These are phyloP conservation scores for Botrytis byssoidea DNA, from an alignment of 2,329 filamentous ascomycete species.

Conservation along the genomic window DNA sequence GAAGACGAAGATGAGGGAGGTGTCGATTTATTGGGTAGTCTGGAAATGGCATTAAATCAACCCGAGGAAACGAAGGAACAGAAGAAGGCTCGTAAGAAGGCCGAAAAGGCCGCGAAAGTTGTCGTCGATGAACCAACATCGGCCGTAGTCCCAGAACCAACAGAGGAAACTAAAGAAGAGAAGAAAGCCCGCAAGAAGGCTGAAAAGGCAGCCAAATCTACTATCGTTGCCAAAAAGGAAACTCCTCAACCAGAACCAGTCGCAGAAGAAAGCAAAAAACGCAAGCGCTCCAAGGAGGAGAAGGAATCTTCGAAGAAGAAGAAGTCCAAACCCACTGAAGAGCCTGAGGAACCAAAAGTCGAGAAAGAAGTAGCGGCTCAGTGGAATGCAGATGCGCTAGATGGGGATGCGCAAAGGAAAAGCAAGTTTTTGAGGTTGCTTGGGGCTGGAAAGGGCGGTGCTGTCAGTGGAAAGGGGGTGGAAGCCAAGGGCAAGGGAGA, in stretches of 20 bases:
- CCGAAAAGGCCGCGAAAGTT: constrained; percentile 20
- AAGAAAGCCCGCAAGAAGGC: constrained; percentile 20
- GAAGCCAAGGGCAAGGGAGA: constrained; percentile 22
- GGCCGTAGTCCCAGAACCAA: neutral
- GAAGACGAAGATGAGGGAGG: neutral
- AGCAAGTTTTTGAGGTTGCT: constrained; percentile 41
- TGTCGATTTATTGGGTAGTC: neutral
- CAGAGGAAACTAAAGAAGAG: constrained; percentile 2
- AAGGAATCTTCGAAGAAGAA: constrained; percentile 22
- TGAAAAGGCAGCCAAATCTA: constrained; percentile 20
- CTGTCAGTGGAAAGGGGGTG: constrained; percentile 13
- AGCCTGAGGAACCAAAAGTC: constrained; percentile 7
- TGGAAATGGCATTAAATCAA: constrained; percentile 6
- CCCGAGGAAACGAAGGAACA: constrained; percentile 2
- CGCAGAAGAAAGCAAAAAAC: constrained; percentile 21
- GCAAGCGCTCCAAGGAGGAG: constrained; percentile 22
- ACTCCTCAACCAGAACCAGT: neutral
- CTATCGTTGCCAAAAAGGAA: constrained; percentile 9
- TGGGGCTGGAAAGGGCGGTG: constrained; percentile 34
- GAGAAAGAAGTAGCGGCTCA: constrained; percentile 19
- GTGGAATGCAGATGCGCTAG: constrained; percentile 25
- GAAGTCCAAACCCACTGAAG: constrained; percentile 17
- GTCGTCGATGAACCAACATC: constrained; percentile 8
- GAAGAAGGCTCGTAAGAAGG: constrained; percentile 12
- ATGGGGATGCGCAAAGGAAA: constrained; percentile 37